Evolutionary conservation across 805 yeast genomes (phyloP).

Genomic region (Myxozyma vanderwaltii): DNA sequence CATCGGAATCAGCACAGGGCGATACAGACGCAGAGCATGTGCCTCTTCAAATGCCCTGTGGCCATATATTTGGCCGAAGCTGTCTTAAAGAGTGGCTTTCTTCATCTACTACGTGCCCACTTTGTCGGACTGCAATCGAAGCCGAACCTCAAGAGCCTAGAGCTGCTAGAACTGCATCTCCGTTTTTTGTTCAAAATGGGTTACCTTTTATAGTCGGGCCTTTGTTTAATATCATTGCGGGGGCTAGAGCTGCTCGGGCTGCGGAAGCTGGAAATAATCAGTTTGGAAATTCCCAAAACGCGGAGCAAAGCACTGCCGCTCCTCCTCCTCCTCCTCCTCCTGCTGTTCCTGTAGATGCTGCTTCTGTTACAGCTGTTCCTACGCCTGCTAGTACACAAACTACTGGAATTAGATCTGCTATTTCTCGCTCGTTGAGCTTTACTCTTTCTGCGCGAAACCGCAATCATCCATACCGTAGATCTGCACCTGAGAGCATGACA

Average conservation of each 20-base stretch:
- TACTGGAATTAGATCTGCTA: background rate
- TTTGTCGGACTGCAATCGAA: conserved; percentile 68
- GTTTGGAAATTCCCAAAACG: background rate
- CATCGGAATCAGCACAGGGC: conserved; percentile 2
- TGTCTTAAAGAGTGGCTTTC: conserved; percentile 85
- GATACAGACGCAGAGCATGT: conserved; percentile 50
- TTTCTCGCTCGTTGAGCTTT: conserved; percentile 10
- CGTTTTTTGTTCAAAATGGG: conserved; percentile 2
- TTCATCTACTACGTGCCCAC: conserved; percentile 75
- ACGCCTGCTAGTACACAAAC: background rate
- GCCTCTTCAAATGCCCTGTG: conserved; percentile 79
- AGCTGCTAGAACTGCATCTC: background rate
- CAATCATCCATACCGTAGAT: conserved; percentile 31
- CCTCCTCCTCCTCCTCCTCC: background rate
- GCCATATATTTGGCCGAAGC: conserved; percentile 81
- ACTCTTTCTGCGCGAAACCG: conserved; percentile 12
- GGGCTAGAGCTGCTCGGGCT: conserved; percentile 3
- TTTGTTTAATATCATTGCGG: conserved; percentile 12
- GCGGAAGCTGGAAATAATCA: background rate
- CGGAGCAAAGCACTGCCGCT: background rate
- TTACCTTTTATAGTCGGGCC: conserved; percentile 25
- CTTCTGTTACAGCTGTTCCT: background rate
- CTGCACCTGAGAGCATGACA: conserved; percentile 1
- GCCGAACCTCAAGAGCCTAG: conserved; percentile 29
- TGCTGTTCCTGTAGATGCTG: background rate